Conservation (phyloP, 352 stramenopile genomes). For the Globisporangium lucens region DNA sequence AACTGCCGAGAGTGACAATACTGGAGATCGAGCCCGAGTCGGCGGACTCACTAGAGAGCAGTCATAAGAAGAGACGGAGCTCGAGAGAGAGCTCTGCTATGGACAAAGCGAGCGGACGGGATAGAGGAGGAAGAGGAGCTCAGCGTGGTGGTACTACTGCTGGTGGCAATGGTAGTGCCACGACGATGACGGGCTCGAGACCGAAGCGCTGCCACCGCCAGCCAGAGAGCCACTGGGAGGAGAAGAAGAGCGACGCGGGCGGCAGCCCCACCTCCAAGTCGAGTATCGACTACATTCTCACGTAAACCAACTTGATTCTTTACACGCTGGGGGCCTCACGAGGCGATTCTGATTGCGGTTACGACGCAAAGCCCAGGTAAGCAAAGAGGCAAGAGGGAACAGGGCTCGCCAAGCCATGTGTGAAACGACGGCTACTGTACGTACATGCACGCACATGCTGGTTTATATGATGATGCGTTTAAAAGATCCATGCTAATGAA, state of each 20-base stretch:
- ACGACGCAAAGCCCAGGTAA: no score
- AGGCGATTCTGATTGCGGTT: no score
- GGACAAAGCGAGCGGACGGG: background rate
- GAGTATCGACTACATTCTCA: slow-evolving; percentile 2
- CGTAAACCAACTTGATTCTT: background rate
- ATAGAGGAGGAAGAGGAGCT: background rate
- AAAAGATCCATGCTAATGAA: no score
- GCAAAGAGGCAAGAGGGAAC: no score
- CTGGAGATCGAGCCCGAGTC: background rate
- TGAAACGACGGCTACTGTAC: no score
- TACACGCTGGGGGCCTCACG: no score
- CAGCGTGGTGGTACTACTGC: background rate
- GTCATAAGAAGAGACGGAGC: background rate
- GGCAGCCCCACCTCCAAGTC: background rate
- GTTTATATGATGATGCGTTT: no score
- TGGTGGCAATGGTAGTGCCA: background rate
- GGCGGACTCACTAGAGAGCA: background rate
- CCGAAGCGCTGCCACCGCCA: background rate
- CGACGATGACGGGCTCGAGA: background rate
- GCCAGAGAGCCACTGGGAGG: background rate
- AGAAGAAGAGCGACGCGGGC: background rate
- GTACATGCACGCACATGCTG: no score
- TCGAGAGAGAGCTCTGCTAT: background rate
- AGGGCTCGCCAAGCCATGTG: no score
- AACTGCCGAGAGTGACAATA: background rate